These are phyloP conservation scores for Colletotrichum sp. DNA, from an alignment of 2,329 filamentous ascomycete species.

Conservation along the genomic window DNA sequence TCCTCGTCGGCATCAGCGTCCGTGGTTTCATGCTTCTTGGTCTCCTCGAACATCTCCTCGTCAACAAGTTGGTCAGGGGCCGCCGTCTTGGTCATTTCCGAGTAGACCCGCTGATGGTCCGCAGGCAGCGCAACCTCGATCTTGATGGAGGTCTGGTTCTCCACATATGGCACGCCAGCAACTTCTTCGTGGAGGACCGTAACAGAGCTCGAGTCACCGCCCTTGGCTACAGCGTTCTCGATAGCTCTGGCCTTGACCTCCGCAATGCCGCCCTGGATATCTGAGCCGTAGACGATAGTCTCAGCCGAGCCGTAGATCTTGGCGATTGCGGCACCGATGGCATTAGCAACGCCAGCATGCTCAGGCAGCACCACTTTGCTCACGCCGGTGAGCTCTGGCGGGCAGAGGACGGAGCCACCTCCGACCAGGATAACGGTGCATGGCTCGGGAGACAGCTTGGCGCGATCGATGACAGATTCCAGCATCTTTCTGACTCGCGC, in stretches of 20 bases:
- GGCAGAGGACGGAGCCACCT: slow-evolving; percentile 26
- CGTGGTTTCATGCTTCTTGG: slow-evolving; percentile 6
- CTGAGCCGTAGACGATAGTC: slow-evolving; percentile 23
- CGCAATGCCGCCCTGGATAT: slow-evolving; percentile 19
- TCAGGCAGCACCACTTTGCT: slow-evolving; percentile 22
- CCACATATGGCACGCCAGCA: slow-evolving; percentile 25
- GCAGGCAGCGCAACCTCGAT: slow-evolving; percentile 25
- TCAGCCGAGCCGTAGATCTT: slow-evolving; percentile 25
- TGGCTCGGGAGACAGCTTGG: slow-evolving; percentile 25
- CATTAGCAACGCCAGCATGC: slow-evolving; percentile 26
- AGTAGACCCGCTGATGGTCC: slow-evolving; percentile 23
- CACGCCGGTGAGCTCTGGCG: slow-evolving; percentile 22
- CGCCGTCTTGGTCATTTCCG: not conserved
- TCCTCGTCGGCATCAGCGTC: not conserved
- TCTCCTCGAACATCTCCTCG: slow-evolving; percentile 17
- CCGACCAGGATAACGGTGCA: slow-evolving; percentile 27
- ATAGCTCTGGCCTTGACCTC: slow-evolving; percentile 22
- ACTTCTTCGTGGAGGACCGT: slow-evolving; percentile 25
- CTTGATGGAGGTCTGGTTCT: slow-evolving; percentile 25
- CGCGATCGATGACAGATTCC: slow-evolving; percentile 25
- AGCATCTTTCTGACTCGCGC: slow-evolving; percentile 21
- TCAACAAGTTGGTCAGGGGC: not conserved
- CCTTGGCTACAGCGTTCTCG: slow-evolving; percentile 22
- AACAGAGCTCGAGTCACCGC: slow-evolving; percentile 19
- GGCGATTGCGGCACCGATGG: slow-evolving; percentile 26